Conservation (phyloP, 2,329 filamentous ascomycete genomes). For the Xylariaceae sp. region DNA sequence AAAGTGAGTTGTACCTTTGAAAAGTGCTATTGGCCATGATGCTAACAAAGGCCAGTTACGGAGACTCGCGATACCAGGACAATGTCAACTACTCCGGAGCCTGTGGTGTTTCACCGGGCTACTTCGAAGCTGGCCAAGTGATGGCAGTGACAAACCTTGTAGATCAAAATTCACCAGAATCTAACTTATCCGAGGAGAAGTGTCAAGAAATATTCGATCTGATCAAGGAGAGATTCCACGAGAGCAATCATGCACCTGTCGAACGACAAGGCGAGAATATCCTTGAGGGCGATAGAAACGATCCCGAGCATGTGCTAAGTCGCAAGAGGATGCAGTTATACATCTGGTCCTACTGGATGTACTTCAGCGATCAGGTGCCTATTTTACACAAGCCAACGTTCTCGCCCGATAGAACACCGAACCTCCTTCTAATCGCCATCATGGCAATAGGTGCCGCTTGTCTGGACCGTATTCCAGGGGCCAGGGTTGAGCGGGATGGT, state of each 20-base stretch:
- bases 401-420: constrained; percentile 78
- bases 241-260: constrained; percentile 67
- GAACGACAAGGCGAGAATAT: constrained; percentile 72
- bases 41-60: constrained; percentile 41
- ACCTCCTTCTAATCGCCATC: constrained; percentile 77
- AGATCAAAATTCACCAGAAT: constrained; percentile 73
- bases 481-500: constrained; percentile 67
- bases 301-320: constrained; percentile 65
- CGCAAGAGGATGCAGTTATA: constrained; percentile 94
- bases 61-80: constrained; percentile 47
- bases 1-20: constrained; percentile 39
- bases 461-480: constrained; percentile 74
- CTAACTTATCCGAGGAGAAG: constrained; percentile 80
- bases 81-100: constrained; percentile 45
- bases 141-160: constrained; percentile 87
- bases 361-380: constrained; percentile 90
- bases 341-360: constrained; percentile 87
- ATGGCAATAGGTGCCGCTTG: constrained; percentile 91
- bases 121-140: constrained; percentile 60
- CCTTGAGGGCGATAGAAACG: constrained; percentile 69
- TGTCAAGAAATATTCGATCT: constrained; percentile 76
- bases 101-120: constrained; percentile 46
- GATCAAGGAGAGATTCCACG: constrained; percentile 75
- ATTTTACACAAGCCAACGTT: constrained; percentile 95
- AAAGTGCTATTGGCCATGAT: neutral